Evolutionary conservation across 2,329 filamentous ascomycete genomes (phyloP).

Genomic region (Dactylonectria macrodidyma): DNA sequence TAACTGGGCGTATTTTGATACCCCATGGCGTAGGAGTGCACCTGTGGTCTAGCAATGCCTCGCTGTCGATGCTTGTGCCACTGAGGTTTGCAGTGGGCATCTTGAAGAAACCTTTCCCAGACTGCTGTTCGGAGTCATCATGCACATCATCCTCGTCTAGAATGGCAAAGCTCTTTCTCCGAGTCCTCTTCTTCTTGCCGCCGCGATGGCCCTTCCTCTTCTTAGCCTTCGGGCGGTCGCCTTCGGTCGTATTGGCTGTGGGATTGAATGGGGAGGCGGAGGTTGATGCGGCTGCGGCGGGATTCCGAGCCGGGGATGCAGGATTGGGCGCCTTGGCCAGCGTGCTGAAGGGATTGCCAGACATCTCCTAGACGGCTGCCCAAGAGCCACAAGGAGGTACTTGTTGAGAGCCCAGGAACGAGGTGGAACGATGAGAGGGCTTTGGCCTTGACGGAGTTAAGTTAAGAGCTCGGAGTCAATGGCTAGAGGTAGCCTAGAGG

Average conservation of each 20-base stretch:
- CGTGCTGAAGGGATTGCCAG: constrained; percentile 52
- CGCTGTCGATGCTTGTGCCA: constrained; percentile 90
- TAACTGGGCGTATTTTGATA: constrained; percentile 9
- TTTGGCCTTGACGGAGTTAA: constrained; percentile 15
- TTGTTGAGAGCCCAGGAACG: constrained; percentile 4
- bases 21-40: constrained; percentile 53
- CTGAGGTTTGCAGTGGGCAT: constrained; percentile 75
- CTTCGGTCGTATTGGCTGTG: constrained; percentile 22
- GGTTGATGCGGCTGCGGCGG: constrained; percentile 36
- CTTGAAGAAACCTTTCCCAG: constrained; percentile 64
- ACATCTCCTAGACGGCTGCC: constrained; percentile 44
- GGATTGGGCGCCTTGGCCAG: constrained; percentile 40
- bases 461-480: constrained; percentile 28
- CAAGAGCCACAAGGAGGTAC: constrained; percentile 15
- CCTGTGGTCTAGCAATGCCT: constrained; percentile 90
- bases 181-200: constrained; percentile 82
- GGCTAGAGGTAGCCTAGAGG: constrained; percentile 5
- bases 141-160: constrained; percentile 69
- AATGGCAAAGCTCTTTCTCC: constrained; percentile 85
- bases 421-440: constrained; percentile 15
- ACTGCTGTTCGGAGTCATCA: constrained; percentile 53
- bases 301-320: constrained; percentile 28
- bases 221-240: constrained; percentile 56
- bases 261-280: constrained; percentile 35
- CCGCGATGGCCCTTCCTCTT: constrained; percentile 81